Conservation (phyloP, 2,329 filamentous ascomycete species). For the Tolypocladium ovalisporum region DNA sequence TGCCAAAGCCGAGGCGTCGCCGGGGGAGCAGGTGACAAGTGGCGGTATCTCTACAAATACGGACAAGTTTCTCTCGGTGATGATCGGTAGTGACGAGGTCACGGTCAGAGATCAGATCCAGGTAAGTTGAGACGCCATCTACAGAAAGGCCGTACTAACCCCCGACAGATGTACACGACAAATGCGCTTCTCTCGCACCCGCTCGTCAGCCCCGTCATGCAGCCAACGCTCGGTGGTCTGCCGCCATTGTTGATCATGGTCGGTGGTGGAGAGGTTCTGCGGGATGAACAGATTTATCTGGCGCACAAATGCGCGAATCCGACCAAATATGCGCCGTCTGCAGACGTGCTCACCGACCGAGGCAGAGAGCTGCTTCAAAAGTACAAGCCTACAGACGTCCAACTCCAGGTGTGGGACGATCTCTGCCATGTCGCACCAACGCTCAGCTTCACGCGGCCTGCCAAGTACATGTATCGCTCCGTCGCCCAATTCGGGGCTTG, state of each 20-base stretch:
- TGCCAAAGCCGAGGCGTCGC: slow-evolving; percentile 8
- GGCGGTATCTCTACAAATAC: slow-evolving; percentile 15
- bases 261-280: slow-evolving; percentile 78
- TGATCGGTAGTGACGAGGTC: slow-evolving; percentile 59
- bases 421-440: slow-evolving; percentile 88
- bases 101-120: slow-evolving; percentile 88
- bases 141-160: background rate
- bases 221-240: slow-evolving; percentile 80
- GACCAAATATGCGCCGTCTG: slow-evolving; percentile 58
- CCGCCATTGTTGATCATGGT: slow-evolving; percentile 79
- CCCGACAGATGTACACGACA: slow-evolving; percentile 58
- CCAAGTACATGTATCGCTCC: slow-evolving; percentile 90
- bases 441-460: slow-evolving; percentile 89
- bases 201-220: slow-evolving; percentile 78
- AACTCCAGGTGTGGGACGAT: slow-evolving; percentile 93
- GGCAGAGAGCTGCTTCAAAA: slow-evolving; percentile 48
- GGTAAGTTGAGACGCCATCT: slow-evolving; percentile 28
- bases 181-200: slow-evolving; percentile 82
- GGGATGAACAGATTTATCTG: slow-evolving; percentile 90
- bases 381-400: slow-evolving; percentile 79
- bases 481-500: slow-evolving; percentile 90
- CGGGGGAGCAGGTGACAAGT: slow-evolving; percentile 15
- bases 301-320: slow-evolving; percentile 93
- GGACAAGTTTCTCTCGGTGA: slow-evolving; percentile 44
- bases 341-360: slow-evolving; percentile 50